Base-by-base conservation (phyloP, 2,329 filamentous ascomycete species). In the Alternaria solani region DNA sequence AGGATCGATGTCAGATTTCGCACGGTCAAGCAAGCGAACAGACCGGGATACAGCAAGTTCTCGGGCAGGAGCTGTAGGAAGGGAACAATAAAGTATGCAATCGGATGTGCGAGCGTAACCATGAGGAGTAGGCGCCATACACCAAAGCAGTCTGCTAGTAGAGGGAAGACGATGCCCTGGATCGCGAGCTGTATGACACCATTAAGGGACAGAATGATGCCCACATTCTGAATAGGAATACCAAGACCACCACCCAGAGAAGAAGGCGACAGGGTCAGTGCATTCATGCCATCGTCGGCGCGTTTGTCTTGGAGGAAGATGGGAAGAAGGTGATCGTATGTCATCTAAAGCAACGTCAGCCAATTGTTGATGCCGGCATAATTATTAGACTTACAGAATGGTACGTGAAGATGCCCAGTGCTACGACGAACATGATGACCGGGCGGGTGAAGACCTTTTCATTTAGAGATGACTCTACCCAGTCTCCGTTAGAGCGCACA, bases 261-360 rank as follows among this genome's bases (percentile, higher is more conserved):
- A 7, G 75, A 69, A 16, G 63, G 57, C 5, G 70, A 64, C 9
- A 77, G 44, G 11, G 66, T 55, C 46, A 73, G 63, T 16, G 71
- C 64, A 20, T 74, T 63, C 79, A 78, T 58, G 30, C 75, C 70
- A 51, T 72, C 59, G 28, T 72, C 64, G 32, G 68, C 81, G 30
- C 86, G 85, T 41, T 88, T 85, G 70, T 97, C 93, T 76, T 97
- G 93, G 52, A 97, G 88, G 80, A 97, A 97, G 61, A 97, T 97
- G 7, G 94, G 94, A 55, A 97, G 84, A 1, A 97, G 85, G 75
- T 96, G 92, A 73, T 97, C 94, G 79, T 92, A 97, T 0, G 91
- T 93, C 93, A 97, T 97, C 70, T 75, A 25, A 32, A 23, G 47
- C 18, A 14, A 26, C 6, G 49, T 68, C 34, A 65, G 61, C 32